phyloP scores from a whole-genome alignment of 106 monocot genomes.

The Hemerocallis citrina region DNA sequence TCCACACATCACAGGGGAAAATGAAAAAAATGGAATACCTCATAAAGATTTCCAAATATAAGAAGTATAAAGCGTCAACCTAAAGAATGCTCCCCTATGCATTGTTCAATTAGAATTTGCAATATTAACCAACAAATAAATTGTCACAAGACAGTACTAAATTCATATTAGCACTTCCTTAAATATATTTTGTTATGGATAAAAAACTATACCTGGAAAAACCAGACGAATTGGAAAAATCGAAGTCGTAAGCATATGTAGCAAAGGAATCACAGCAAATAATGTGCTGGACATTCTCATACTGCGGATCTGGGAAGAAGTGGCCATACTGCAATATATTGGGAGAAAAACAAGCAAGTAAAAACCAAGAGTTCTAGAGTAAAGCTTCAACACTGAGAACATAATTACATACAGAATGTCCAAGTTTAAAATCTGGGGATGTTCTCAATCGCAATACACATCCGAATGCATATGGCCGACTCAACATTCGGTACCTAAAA shows the following conservation, averaged over 20 bases:
- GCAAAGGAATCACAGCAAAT: conserved; percentile 99
- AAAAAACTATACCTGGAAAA: conserved; percentile 70
- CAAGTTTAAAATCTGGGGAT: conserved; percentile 88
- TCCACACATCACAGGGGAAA: background rate
- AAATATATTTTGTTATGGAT: background rate
- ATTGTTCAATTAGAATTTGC: background rate
- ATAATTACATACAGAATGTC: conserved; percentile 65
- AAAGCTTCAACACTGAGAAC: background rate
- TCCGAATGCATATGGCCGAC: conserved; percentile 96
- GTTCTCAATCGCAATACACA: conserved; percentile 87
- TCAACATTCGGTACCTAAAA: conserved; percentile 84
- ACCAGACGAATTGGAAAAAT: conserved; percentile 52
- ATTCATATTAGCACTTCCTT: background rate
- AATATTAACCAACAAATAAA: background rate
- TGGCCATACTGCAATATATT: conserved; percentile 87
- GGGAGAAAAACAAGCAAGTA: conserved; percentile 6
- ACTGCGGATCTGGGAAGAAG: conserved; percentile 99
- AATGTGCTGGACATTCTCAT: conserved; percentile 98
- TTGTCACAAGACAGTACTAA: background rate
- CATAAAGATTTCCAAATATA: background rate
- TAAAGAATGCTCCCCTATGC: background rate
- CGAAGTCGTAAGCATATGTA: conserved; percentile 96
- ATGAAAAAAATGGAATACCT: too few species aligned
- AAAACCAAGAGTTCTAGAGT: background rate
- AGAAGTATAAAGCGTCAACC: background rate